Evolutionary conservation across 331 rosid genomes (phyloP).

Genomic region (Pyracantha coccinea): DNA sequence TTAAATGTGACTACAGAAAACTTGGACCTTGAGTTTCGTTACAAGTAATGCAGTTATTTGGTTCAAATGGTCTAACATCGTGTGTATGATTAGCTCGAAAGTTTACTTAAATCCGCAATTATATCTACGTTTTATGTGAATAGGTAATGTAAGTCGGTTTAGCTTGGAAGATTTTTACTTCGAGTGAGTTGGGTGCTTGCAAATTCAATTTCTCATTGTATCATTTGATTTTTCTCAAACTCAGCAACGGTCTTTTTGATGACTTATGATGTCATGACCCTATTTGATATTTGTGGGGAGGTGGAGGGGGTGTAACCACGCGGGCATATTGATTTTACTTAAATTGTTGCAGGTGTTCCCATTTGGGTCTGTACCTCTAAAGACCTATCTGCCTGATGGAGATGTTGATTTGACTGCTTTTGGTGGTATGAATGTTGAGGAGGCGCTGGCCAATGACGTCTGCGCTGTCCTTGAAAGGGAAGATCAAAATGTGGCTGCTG

Average conservation of each 20-base stretch:
- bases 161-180: neutral
- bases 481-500: slow-evolving; percentile 48
- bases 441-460: slow-evolving; percentile 58
- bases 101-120: neutral
- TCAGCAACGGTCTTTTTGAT: neutral
- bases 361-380: slow-evolving; percentile 85
- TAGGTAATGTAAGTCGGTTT: neutral
- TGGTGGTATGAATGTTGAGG: slow-evolving; percentile 52
- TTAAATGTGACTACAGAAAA: neutral
- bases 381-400: slow-evolving; percentile 91
- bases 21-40: neutral
- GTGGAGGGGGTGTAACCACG: neutral
- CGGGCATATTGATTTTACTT: neutral
- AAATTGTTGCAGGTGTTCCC: slow-evolving; percentile 59
- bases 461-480: slow-evolving; percentile 55
- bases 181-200: neutral
- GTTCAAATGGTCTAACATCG: neutral
- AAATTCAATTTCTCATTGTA: too few species aligned
- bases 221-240: neutral
- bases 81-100: neutral
- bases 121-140: neutral
- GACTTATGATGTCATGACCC: neutral
- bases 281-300: neutral
- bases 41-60: neutral
- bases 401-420: slow-evolving; percentile 89